These are phyloP conservation scores for Ophiostoma ulmi DNA, from an alignment of 2,329 filamentous ascomycete genomes.

Conservation along the genomic window DNA sequence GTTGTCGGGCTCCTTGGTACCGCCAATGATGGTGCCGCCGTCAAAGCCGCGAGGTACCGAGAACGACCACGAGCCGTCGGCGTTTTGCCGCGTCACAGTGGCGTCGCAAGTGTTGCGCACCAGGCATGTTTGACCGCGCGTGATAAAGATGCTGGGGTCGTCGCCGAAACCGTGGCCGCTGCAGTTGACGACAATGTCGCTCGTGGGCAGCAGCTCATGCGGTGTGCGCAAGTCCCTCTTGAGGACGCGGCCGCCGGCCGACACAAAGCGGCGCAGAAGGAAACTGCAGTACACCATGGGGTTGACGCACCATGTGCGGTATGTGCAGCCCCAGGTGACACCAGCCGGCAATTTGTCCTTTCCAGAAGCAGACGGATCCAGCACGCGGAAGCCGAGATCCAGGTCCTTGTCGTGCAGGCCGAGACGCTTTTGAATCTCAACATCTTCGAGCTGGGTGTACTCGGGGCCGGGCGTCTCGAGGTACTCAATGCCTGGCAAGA, in stretches of 20 bases:
- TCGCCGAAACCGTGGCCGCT: slow-evolving; percentile 43
- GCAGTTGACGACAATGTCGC: slow-evolving; percentile 41
- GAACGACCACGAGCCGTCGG: slow-evolving; percentile 59
- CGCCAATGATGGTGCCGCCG: slow-evolving; percentile 61
- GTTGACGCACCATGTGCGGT: slow-evolving; percentile 52
- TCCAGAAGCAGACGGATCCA: slow-evolving; percentile 24
- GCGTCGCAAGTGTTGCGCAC: slow-evolving; percentile 38
- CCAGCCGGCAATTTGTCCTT: slow-evolving; percentile 37
- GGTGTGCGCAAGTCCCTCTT: slow-evolving; percentile 37
- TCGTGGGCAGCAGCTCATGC: slow-evolving; percentile 38
- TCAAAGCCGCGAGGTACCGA: slow-evolving; percentile 56
- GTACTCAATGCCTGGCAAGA: slow-evolving; percentile 48
- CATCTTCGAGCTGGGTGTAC: slow-evolving; percentile 34
- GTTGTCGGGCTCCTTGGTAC: slow-evolving; percentile 57
- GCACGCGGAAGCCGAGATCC: slow-evolving; percentile 38
- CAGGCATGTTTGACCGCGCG: slow-evolving; percentile 45
- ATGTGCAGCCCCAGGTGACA: slow-evolving; percentile 46
- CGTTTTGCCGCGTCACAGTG: slow-evolving; percentile 55
- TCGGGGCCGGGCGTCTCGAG: slow-evolving; percentile 42
- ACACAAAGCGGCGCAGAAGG: slow-evolving; percentile 40
- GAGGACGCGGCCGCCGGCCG: slow-evolving; percentile 36
- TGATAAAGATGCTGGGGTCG: slow-evolving; percentile 39
- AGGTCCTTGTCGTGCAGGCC: slow-evolving; percentile 34
- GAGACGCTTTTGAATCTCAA: slow-evolving; percentile 33
- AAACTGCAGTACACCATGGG: slow-evolving; percentile 50